Conservation (phyloP, 768 basidiomycete genomes). For the Naganishia kalamii region DNA sequence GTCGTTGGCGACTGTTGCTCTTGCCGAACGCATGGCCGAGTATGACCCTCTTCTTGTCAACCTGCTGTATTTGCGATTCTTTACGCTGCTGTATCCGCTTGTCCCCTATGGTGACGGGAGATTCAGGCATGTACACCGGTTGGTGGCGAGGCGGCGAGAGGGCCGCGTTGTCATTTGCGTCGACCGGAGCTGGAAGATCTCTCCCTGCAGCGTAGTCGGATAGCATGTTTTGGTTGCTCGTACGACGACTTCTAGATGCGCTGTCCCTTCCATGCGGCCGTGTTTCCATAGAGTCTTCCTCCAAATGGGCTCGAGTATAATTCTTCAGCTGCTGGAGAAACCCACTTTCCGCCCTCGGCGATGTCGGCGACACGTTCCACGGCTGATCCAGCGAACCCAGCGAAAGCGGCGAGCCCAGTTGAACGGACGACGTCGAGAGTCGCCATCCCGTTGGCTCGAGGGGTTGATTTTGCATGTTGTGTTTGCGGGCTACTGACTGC, state of each 20-base stretch:
- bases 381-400: background rate
- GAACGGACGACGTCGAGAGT: background rate
- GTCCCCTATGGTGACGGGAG: background rate
- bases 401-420: background rate
- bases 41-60: background rate
- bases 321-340: background rate
- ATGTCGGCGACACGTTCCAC: no score
- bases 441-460: constrained; percentile 7
- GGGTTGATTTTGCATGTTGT: background rate
- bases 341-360: background rate
- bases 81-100: background rate
- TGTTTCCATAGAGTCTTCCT: background rate
- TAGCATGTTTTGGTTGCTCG: background rate
- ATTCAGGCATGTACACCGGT: background rate
- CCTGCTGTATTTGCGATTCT: background rate
- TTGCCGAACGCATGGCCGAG: background rate
- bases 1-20: background rate
- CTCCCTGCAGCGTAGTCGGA: background rate
- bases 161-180: background rate
- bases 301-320: background rate
- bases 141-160: background rate
- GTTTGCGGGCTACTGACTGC: no score
- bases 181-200: background rate
- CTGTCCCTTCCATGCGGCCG: no score
- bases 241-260: background rate